A percentile compares a stretch with the other conserved stretches of the same genome.
These are phyloP conservation scores for Ophiostoma angusticollis DNA, from an alignment of 2,329 filamentous ascomycete genomes.

Conservation along the genomic window DNA sequence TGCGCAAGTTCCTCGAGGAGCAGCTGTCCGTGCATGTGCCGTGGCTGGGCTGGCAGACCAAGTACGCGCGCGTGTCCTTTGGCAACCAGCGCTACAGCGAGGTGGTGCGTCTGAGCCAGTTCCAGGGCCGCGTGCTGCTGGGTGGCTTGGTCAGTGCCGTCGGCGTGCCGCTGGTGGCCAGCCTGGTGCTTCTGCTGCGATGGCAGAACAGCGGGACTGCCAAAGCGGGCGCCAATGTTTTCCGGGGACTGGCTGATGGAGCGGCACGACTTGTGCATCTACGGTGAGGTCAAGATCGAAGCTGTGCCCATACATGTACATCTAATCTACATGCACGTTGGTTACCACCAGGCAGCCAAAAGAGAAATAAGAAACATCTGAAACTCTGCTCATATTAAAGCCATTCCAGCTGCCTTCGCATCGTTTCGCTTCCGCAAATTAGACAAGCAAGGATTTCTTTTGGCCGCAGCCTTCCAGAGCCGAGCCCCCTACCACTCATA, in stretches of 20 bases:
- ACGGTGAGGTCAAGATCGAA: too few relatives aligned
- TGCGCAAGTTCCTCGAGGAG: constrained; percentile 82
- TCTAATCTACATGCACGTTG: too few relatives aligned
- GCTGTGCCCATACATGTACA: too few relatives aligned
- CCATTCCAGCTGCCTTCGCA: too few relatives aligned
- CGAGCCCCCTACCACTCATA: too few relatives aligned
- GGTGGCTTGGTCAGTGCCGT: constrained; percentile 25
- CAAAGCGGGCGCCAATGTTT: neutral
- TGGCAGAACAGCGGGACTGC: constrained; percentile 3
- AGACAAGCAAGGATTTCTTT: too few relatives aligned
- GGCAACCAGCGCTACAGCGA: constrained; percentile 85
- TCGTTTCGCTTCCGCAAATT: too few relatives aligned
- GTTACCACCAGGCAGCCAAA: too few relatives aligned
- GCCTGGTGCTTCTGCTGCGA: constrained; percentile 8
- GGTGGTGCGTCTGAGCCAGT: constrained; percentile 55
- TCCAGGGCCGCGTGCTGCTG: constrained; percentile 52
- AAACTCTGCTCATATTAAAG: too few relatives aligned
- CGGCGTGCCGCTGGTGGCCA: constrained; percentile 16
- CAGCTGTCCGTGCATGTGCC: constrained; percentile 65
- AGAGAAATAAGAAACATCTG: too few relatives aligned
- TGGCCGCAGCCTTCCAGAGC: too few relatives aligned
- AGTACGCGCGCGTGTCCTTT: constrained; percentile 87
- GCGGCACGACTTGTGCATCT: too few relatives aligned
- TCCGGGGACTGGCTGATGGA: neutral
- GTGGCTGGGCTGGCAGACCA: constrained; percentile 72